phyloP scores from a whole-genome alignment of 441 rosid genomes.

The Populus trichocarpa region DNA sequence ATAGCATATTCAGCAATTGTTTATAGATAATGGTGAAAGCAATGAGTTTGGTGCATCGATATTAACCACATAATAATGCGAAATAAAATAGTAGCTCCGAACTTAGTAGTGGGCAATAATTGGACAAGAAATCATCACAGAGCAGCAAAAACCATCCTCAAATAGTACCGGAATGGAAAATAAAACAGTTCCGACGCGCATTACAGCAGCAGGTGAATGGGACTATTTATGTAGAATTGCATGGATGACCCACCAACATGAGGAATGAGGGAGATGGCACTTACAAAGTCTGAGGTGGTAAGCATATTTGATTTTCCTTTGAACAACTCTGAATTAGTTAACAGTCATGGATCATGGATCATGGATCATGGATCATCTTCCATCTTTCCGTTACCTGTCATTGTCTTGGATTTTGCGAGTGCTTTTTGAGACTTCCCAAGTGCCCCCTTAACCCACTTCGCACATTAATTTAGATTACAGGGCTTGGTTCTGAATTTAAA shows the following conservation, averaged over 20 bases:
- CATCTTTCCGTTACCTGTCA: conserved; percentile 23
- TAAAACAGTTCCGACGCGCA: conserved; percentile 21
- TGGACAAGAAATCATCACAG: background rate
- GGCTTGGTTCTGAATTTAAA: background rate
- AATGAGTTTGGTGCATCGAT: conserved; percentile 16
- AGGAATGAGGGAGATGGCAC: conserved; percentile 7
- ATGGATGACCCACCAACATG: conserved; percentile 5
- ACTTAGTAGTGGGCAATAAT: background rate
- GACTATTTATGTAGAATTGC: conserved; percentile 21
- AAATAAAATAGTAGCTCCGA: no score
- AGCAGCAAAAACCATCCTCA: conserved; percentile 19
- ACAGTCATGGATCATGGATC: background rate
- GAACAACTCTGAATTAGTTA: conserved; percentile 4
- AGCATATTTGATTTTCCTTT: conserved; percentile 27
- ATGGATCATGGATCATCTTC: background rate
- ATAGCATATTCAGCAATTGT: conserved; percentile 13
- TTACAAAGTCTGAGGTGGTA: conserved; percentile 28
- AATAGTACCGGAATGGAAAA: conserved; percentile 2
- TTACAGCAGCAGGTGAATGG: background rate
- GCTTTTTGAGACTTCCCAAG: conserved; percentile 6
- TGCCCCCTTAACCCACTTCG: background rate
- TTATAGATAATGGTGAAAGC: conserved; percentile 25
- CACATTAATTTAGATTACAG: background rate
- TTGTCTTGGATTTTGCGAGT: conserved; percentile 6
- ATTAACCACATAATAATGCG: conserved; percentile 16